Conservation (phyloP, 2,329 filamentous ascomycete species). For the Calonectria pauciramosa region DNA sequence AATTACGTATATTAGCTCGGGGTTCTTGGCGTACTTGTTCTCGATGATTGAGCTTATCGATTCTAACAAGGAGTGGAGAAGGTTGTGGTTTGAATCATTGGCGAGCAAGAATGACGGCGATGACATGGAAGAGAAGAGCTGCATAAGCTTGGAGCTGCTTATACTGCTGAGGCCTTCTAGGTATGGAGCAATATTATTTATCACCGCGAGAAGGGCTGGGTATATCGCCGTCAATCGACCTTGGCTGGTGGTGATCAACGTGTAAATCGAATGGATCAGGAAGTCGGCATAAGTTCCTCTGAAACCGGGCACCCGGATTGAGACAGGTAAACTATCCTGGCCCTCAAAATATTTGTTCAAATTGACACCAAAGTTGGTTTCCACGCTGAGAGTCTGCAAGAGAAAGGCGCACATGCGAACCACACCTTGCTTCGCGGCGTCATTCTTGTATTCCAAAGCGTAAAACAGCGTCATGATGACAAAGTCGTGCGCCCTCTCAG, state of each 20-base stretch:
- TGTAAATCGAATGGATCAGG: slow-evolving; percentile 94
- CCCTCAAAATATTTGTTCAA: slow-evolving; percentile 91
- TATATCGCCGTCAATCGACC: slow-evolving; percentile 93
- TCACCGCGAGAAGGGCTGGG: slow-evolving; percentile 89
- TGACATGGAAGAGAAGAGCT: slow-evolving; percentile 93
- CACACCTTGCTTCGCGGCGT: slow-evolving; percentile 89
- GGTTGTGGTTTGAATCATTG: slow-evolving; percentile 89
- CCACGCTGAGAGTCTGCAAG: slow-evolving; percentile 93
- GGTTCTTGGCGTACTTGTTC: slow-evolving; percentile 86
- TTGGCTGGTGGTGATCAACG: slow-evolving; percentile 90
- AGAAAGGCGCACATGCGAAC: slow-evolving; percentile 99
- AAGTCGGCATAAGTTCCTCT: slow-evolving; percentile 94
- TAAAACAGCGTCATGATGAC: slow-evolving; percentile 92
- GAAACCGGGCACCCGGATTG: slow-evolving; percentile 87
- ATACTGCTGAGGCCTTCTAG: slow-evolving; percentile 81
- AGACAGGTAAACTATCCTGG: slow-evolving; percentile 87
- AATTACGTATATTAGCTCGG: slow-evolving; percentile 84
- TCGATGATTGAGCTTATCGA: slow-evolving; percentile 92
- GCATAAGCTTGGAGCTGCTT: slow-evolving; percentile 85
- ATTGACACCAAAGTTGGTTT: slow-evolving; percentile 89
- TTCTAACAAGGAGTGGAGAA: slow-evolving; percentile 86
- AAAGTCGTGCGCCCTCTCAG: slow-evolving; percentile 93
- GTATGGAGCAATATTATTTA: slow-evolving; percentile 93
- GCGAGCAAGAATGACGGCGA: slow-evolving; percentile 92
- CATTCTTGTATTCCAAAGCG: slow-evolving; percentile 88